Evolutionary conservation across 345 rosid species (phyloP), one percentile per base, ranked within the genome.

Genomic region (Eucalyptus curtisii): DNA sequence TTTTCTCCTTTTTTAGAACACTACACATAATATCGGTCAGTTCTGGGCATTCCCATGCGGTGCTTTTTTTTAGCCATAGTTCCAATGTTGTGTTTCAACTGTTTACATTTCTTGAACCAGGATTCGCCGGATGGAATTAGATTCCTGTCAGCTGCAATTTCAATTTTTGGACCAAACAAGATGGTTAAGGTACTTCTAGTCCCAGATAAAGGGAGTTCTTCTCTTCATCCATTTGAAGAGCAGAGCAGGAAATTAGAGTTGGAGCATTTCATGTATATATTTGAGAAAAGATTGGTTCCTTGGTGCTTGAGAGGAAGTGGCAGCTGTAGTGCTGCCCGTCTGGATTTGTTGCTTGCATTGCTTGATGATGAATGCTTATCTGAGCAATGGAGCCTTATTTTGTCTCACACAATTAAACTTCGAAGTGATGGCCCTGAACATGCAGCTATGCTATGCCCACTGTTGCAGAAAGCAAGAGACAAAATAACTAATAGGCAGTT

Each of bases 111-210:
- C 86, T 90, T 86, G 85, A 47, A 88, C 90, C 95, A 97, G 99
- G 99, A 93, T 87, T 90, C 89, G 14, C 55, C 93, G 86, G 94
- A 95, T 91, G 99, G 96, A 87, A 89, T 96, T 91, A 94, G 92
- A 91, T 95, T 97, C 90, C 91, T 97, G 87, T 91, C 97, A 61
- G 93, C 91, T 92, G 94, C 98, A 16, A 92, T 94, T 91, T 93
- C 96, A 89, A 89, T 92, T 86, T 97, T 97, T 95, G 99, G 99
- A 90, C 96, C 98, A n/a, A 92, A 94, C 52, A 91, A 92, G 89
- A 91, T 95, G 86, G 90, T 96, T 88, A 88, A 76, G 27, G 91
- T 87, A 89, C 92, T 97, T 88, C 87, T 89, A 42, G 86, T 90
- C 87, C 53, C 86, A 82, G 89, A 90, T 52, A 80, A 88, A 90